phyloP scores from a whole-genome alignment of 2,329 filamentous ascomycete species.

The Laburnicola sp. region DNA sequence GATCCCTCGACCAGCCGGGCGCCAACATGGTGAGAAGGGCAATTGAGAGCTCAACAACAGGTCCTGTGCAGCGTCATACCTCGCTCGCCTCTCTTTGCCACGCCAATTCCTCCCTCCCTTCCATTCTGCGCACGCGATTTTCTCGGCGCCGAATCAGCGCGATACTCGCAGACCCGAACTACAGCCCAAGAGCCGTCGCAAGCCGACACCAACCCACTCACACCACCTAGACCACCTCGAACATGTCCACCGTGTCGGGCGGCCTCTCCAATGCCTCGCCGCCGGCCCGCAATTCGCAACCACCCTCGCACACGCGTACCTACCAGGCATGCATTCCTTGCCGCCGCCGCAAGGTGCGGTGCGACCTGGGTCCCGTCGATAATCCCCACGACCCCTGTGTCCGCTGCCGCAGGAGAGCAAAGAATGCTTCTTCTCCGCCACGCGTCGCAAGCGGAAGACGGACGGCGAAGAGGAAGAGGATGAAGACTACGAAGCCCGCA shows the following conservation, averaged over 20 bases:
- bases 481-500: conserved; percentile 69
- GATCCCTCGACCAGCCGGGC: not conserved
- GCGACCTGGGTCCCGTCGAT: conserved; percentile 72
- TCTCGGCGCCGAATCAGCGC: conserved; percentile 1
- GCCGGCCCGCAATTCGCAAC: conserved; percentile 17
- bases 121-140: conserved; percentile 1
- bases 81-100: not conserved
- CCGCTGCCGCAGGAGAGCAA: conserved; percentile 92
- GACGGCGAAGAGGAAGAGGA: conserved; percentile 55
- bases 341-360: conserved; percentile 60
- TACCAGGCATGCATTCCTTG: conserved; percentile 58
- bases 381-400: conserved; percentile 93
- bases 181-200: conserved; percentile 22
- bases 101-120: not conserved
- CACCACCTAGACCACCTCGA: not conserved
- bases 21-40: too few species aligned
- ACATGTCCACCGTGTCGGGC: conserved; percentile 25
- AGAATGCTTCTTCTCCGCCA: conserved; percentile 95
- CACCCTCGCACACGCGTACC: conserved; percentile 41
- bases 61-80: not conserved
- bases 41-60: too few species aligned
- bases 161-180: conserved; percentile 7
- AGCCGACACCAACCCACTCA: conserved; percentile 19
- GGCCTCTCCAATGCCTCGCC: conserved; percentile 30
- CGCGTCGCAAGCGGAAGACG: conserved; percentile 85